Percentiles rank a stretch among this genome's conserved stretches.
Evolutionary conservation across 2,329 filamentous ascomycete genomes (phyloP).

Genomic region (Botrytis deweyae): DNA sequence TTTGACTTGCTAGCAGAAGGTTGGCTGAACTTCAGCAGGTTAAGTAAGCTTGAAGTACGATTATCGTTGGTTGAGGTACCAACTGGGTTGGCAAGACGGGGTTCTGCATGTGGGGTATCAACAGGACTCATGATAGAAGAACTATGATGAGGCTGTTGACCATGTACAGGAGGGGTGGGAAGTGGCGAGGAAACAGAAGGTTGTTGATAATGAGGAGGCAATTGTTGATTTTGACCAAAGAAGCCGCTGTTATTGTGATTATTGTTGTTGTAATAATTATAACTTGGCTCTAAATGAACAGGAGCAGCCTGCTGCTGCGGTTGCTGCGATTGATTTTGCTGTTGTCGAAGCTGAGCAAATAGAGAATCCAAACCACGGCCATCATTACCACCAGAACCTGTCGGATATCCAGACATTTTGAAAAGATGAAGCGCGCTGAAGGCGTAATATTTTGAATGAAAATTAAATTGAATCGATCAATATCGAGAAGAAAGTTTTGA

Average conservation of each 20-base stretch:
- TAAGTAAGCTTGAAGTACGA: conserved; percentile 59
- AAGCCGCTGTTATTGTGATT: conserved; percentile 31
- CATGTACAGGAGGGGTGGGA: conserved; percentile 53
- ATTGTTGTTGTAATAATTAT: conserved; percentile 36
- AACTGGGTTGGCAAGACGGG: conserved; percentile 41
- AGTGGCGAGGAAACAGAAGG: conserved; percentile 58
- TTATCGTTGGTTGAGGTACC: conserved; percentile 44
- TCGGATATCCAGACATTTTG: conserved; percentile 41
- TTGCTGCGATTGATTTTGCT: conserved; percentile 29
- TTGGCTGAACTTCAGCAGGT: conserved; percentile 63
- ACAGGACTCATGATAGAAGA: conserved; percentile 60
- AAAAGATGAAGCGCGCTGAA: conserved; percentile 35
- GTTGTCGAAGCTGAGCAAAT: conserved; percentile 39
- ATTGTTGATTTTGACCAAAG: conserved; percentile 34
- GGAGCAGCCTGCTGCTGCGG: conserved; percentile 22
- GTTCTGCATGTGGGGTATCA: conserved; percentile 39
- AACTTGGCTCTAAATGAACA: conserved; percentile 35
- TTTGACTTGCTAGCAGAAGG: conserved; percentile 37
- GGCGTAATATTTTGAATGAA: conserved; percentile 34
- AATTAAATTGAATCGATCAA: conserved; percentile 33
- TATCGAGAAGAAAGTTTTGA: conserved; percentile 26
- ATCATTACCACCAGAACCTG: conserved; percentile 33
- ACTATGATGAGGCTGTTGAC: conserved; percentile 54
- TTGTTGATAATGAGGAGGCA: conserved; percentile 48
- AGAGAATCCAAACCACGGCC: conserved; percentile 36